Conservation (phyloP, 768 basidiomycete genomes). For the Panus rudis region DNA sequence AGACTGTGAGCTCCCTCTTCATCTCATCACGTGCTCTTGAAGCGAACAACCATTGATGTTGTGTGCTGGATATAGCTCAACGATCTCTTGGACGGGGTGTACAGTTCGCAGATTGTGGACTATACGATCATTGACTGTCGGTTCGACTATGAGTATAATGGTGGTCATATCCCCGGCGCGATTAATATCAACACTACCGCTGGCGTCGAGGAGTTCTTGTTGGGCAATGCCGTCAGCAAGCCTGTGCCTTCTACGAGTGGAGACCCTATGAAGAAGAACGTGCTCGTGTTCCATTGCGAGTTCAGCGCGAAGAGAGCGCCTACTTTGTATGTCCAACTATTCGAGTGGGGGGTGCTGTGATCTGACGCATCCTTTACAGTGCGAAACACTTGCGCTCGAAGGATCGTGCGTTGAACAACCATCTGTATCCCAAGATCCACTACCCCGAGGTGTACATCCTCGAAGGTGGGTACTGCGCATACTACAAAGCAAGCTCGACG, state of each 20-base stretch:
- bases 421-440: constrained; percentile 84
- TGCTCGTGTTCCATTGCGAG: constrained; percentile 97
- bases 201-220: constrained; percentile 74
- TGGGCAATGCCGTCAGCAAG: constrained; percentile 47
- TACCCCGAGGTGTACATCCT: constrained; percentile 97
- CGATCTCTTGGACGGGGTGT: constrained; percentile 69
- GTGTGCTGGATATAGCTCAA: constrained; percentile 51
- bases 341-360: background rate
- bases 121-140: constrained; percentile 92
- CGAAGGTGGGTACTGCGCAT: constrained; percentile 91
- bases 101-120: constrained; percentile 51
- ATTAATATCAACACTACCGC: constrained; percentile 82
- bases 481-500: constrained; percentile 59
- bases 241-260: constrained; percentile 71
- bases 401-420: constrained; percentile 85
- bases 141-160: constrained; percentile 93
- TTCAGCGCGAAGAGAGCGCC: constrained; percentile 94
- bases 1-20: constrained; percentile 54
- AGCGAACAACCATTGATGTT: constrained; percentile 3
- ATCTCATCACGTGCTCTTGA: background rate
- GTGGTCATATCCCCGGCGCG: constrained; percentile 89
- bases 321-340: constrained; percentile 66
- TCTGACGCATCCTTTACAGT: constrained; percentile 31
- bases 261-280: constrained; percentile 64
- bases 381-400: constrained; percentile 90